Evolutionary conservation across 2,329 filamentous ascomycete species (phyloP).

Genomic region (Colletotrichum simmondsii): DNA sequence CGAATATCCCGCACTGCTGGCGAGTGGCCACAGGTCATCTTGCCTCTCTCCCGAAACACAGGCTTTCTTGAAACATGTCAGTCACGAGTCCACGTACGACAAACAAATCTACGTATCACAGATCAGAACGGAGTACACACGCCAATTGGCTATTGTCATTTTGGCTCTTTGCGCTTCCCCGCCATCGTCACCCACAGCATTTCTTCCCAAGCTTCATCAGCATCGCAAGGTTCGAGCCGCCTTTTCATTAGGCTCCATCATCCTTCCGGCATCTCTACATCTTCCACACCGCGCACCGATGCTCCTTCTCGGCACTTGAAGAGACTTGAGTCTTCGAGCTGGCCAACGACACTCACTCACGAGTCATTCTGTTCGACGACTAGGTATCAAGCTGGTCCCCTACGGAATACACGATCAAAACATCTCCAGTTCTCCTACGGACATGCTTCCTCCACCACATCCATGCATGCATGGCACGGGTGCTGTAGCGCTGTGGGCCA

Average conservation of each 20-base stretch:
- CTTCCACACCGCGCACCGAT: neutral
- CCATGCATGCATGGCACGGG: neutral
- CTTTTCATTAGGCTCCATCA: neutral
- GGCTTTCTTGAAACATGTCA: constrained; percentile 9
- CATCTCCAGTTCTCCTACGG: neutral
- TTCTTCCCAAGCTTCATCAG: neutral
- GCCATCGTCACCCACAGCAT: neutral
- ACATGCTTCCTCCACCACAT: neutral
- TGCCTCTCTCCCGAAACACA: constrained; percentile 20
- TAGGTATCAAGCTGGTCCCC: neutral
- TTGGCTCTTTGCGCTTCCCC: neutral
- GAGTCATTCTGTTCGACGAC: neutral
- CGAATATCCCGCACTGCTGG: neutral
- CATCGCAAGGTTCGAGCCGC: neutral
- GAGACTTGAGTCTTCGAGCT: neutral
- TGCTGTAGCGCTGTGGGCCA: neutral
- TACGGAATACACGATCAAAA: neutral
- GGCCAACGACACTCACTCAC: neutral
- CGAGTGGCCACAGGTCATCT: neutral
- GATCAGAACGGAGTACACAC: neutral
- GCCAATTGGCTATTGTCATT: neutral
- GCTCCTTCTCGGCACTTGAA: neutral
- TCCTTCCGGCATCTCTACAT: neutral
- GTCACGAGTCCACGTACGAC: neutral
- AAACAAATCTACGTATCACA: neutral